Evolutionary conservation across 345 rosid genomes (phyloP), one percentile per base, ranked within the genome.

Genomic region (Pistacia vera): DNA sequence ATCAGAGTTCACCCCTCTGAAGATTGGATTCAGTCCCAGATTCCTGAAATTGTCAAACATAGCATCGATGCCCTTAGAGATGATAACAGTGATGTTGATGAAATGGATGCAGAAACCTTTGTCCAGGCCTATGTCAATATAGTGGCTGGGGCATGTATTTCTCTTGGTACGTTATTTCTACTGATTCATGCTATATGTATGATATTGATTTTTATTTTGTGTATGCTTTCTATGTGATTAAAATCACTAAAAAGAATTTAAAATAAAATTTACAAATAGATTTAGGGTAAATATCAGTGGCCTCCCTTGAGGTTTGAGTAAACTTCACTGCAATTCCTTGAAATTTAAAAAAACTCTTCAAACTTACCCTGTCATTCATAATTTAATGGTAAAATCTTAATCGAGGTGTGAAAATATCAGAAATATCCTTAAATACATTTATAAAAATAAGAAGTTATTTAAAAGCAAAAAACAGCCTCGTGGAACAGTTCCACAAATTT

Each of bases 51-150:
- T 70, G 86, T 93, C 78, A 83, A 83, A 89, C 79, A 59, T 79
- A 90, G 96, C 68, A 80, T 93, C 75, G 79, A 81, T 76, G 82
- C 83, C 81, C 90, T 96, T 28, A 68, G 80, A 72, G 91, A 89
- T 79, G 97, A 92, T 81, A 73, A 57, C 72, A 82, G 81, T 75
- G 91, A 92, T 74, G 79, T 86, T 77, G 90, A 93, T 81, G 97
- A 88, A 72, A 88, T 88, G 85, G 98, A 91, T 78, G 84, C 89
- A 48, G 94, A 92, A 86, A 87, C 92, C 59, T 85, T 86, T 81
- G 96, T 93, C 81, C 97, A 91, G 85, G 94, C 98, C 74, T 95
- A 92, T 79, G 88, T 89, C 81, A 95, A 95, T 80, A 85, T 95
- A 77, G 91, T 95, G 75, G 85, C 99, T 17, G 99, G 99, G 68